These are phyloP conservation scores for Schizonepeta tenuifolia DNA, from an alignment of 257 asterid species.

Conservation along the genomic window DNA sequence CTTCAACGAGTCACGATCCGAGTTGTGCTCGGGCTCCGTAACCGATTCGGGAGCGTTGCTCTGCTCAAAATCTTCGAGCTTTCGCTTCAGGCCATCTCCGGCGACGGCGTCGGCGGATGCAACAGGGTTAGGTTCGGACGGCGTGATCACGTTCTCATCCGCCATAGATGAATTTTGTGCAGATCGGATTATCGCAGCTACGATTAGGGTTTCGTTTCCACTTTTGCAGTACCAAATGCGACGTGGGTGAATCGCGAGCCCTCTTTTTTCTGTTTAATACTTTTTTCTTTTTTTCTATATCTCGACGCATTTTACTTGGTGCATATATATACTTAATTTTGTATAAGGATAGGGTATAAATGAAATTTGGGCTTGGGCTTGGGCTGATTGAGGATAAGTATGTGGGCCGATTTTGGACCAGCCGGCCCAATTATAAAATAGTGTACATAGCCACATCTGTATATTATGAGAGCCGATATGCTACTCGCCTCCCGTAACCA, in stretches of 20 bases:
- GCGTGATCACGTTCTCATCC: constrained; percentile 54
- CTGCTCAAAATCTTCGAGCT: constrained; percentile 81
- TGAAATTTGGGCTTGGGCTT: constrained; percentile 31
- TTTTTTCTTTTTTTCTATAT: constrained; percentile 4
- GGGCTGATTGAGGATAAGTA: neutral
- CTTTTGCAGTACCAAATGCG: constrained; percentile 1
- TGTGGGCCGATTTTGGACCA: neutral
- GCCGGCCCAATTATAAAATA: neutral
- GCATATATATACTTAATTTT: neutral
- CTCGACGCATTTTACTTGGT: neutral
- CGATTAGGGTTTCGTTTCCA: constrained; percentile 50
- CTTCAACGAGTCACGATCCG: constrained; percentile 40
- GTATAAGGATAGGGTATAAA: constrained; percentile 30
- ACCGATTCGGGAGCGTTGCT: constrained; percentile 48
- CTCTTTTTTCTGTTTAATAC: neutral
- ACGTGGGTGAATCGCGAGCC: constrained; percentile 32
- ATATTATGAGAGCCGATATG: no score
- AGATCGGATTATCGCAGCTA: constrained; percentile 35
- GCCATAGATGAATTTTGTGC: constrained; percentile 41
- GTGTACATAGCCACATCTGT: no score
- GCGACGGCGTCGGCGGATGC: constrained; percentile 29
- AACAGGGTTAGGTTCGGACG: constrained; percentile 38
- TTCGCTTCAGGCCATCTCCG: constrained; percentile 73
- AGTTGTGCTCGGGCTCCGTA: constrained; percentile 33
- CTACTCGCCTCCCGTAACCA: no score